phyloP scores from a whole-genome alignment of 176 grass and related monocot genomes.

The Oryza glaberrima region DNA sequence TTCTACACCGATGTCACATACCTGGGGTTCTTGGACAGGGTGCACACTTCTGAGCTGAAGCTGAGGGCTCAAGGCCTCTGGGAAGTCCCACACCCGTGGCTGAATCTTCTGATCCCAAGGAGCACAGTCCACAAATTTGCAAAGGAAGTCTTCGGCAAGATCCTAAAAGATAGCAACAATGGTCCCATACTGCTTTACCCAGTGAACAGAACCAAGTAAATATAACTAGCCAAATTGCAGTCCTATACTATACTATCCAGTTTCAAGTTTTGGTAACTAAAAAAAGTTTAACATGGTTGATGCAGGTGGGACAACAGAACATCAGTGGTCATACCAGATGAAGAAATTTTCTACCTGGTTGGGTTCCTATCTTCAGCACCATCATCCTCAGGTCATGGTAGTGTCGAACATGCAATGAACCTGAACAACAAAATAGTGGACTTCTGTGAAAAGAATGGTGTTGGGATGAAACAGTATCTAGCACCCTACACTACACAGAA shows the following conservation, averaged over 20 bases:
- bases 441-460: conserved; percentile 57
- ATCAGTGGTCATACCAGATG: conserved; percentile 82
- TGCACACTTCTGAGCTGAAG: conserved; percentile 79
- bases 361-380: conserved; percentile 86
- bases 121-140: conserved; percentile 74
- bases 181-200: conserved; percentile 97
- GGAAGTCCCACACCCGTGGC: conserved; percentile 97
- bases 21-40: conserved; percentile 89
- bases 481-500: conserved; percentile 75
- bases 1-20: conserved; percentile 86
- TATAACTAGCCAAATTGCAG: background rate
- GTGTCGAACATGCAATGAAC: conserved; percentile 59
- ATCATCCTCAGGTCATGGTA: conserved; percentile 47
- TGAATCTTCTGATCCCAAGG: conserved; percentile 85
- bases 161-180: conserved; percentile 81
- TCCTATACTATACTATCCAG: background rate
- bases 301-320: conserved; percentile 90
- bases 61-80: conserved; percentile 86
- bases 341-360: conserved; percentile 92
- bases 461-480: conserved; percentile 91
- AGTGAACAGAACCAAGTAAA: conserved; percentile 84
- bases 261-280: conserved; percentile 21
- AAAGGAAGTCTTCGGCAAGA: conserved; percentile 80
- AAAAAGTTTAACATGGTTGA: conserved; percentile 25
- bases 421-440: conserved; percentile 76